Conservation (phyloP, 202 grass and related monocot species). For the Sporobolus alterniflorus region DNA sequence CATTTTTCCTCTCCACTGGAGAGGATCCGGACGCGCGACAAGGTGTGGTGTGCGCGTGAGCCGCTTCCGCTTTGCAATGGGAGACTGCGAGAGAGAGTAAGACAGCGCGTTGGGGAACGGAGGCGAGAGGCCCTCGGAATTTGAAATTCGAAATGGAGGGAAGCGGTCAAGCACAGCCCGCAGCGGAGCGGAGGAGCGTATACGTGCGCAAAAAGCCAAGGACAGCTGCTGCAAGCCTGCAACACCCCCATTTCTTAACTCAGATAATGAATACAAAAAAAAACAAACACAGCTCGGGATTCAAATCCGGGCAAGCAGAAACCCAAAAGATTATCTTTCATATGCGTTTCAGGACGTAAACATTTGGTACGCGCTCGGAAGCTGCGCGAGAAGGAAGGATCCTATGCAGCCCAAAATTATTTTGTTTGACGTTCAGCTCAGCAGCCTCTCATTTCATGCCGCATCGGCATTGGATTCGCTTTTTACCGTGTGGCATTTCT, state of each 20-base stretch:
- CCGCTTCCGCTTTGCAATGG: slow-evolving; percentile 47
- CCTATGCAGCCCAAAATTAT: slow-evolving; percentile 37
- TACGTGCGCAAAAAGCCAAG: slow-evolving; percentile 24
- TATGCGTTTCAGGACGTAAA: background rate
- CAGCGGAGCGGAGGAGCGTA: background rate
- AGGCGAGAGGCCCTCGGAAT: slow-evolving; percentile 39
- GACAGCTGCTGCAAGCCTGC: background rate
- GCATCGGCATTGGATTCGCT: slow-evolving; percentile 50
- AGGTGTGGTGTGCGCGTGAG: slow-evolving; percentile 34
- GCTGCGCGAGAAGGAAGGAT: slow-evolving; percentile 33
- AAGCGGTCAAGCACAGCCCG: slow-evolving; percentile 26
- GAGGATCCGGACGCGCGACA: too few species aligned
- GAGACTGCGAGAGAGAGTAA: background rate
- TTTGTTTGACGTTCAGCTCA: background rate
- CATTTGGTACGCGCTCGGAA: background rate
- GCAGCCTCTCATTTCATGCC: background rate
- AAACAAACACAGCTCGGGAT: background rate
- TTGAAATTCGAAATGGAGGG: slow-evolving; percentile 93
- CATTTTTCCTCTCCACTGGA: too few species aligned
- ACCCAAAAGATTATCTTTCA: background rate
- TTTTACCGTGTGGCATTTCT: slow-evolving; percentile 7
- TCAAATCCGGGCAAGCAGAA: background rate
- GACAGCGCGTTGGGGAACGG: slow-evolving; percentile 27
- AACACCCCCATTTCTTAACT: slow-evolving; percentile 6
- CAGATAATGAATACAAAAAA: background rate